A percentile compares a stretch with the other conserved stretches of the same genome.
These are phyloP conservation scores for Fusarium mexicanum DNA, from an alignment of 2,329 filamentous ascomycete genomes.

Conservation along the genomic window DNA sequence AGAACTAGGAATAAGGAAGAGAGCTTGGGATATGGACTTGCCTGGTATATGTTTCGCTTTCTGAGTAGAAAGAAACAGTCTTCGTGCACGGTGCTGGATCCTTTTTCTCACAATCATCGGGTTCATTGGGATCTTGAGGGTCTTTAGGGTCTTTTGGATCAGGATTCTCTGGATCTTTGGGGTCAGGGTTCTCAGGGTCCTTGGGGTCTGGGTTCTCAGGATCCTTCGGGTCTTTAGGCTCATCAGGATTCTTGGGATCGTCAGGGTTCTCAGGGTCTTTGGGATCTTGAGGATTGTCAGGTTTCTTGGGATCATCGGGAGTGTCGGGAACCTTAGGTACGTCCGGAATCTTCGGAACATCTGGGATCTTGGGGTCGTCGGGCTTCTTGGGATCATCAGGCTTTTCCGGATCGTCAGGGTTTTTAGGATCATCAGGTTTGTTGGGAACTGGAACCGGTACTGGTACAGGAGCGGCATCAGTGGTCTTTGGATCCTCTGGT, in stretches of 20 bases:
- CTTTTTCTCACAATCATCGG: neutral
- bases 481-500: neutral
- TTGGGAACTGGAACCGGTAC: neutral
- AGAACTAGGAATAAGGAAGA: neutral
- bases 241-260: neutral
- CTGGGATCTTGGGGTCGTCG: neutral
- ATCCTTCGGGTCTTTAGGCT: rapidly evolving
- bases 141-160: neutral
- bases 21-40: neutral
- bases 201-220: neutral
- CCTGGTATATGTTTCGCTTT: neutral
- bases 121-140: neutral
- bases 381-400: neutral
- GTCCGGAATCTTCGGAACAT: neutral
- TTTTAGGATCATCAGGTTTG: neutral
- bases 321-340: neutral
- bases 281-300: neutral
- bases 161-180: neutral
- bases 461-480: neutral
- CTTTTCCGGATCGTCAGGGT: neutral
- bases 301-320: neutral
- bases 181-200: neutral
- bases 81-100: neutral
- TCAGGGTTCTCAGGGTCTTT: neutral
- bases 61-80: neutral